Conservation (phyloP, 2,329 filamentous ascomycete genomes). For the Hypoxylon sp. region DNA sequence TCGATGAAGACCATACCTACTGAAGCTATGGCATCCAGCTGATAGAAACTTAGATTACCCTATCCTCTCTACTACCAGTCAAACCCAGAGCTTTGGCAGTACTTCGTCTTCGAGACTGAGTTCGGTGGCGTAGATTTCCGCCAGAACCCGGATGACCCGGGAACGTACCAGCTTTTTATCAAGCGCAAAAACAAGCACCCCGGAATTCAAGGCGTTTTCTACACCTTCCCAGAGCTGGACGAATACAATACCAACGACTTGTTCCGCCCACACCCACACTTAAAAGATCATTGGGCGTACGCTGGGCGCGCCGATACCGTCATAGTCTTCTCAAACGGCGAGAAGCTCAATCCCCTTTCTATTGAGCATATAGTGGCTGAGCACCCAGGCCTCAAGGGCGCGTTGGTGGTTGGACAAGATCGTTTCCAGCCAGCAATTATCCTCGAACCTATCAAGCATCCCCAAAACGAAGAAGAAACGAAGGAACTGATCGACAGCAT, state of each 20-base stretch:
- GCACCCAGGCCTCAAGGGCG: constrained; percentile 57
- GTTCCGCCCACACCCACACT: constrained; percentile 39
- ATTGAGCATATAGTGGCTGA: constrained; percentile 57
- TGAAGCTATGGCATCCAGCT: background rate
- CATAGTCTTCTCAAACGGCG: constrained; percentile 63
- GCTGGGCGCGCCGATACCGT: constrained; percentile 54
- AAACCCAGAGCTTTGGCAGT: constrained; percentile 31
- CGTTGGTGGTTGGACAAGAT: constrained; percentile 60
- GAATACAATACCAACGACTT: constrained; percentile 47
- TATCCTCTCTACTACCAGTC: constrained; percentile 25
- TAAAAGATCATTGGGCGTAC: constrained; percentile 49
- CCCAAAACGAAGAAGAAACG: constrained; percentile 43
- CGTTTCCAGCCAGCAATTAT: constrained; percentile 62
- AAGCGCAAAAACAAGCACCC: constrained; percentile 54
- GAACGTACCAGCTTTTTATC: constrained; percentile 57
- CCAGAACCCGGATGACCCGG: constrained; percentile 42
- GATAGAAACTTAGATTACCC: constrained; percentile 12
- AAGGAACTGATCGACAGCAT: constrained; percentile 56
- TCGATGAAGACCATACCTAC: background rate
- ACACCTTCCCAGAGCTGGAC: constrained; percentile 36
- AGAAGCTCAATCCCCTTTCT: constrained; percentile 62
- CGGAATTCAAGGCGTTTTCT: constrained; percentile 37
- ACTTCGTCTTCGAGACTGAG: constrained; percentile 28
- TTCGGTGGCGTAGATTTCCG: constrained; percentile 26
- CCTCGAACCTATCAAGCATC: constrained; percentile 57